Evolutionary conservation across 176 grass and related monocot genomes (phyloP).

Genomic region (Aegilops bicornis): DNA sequence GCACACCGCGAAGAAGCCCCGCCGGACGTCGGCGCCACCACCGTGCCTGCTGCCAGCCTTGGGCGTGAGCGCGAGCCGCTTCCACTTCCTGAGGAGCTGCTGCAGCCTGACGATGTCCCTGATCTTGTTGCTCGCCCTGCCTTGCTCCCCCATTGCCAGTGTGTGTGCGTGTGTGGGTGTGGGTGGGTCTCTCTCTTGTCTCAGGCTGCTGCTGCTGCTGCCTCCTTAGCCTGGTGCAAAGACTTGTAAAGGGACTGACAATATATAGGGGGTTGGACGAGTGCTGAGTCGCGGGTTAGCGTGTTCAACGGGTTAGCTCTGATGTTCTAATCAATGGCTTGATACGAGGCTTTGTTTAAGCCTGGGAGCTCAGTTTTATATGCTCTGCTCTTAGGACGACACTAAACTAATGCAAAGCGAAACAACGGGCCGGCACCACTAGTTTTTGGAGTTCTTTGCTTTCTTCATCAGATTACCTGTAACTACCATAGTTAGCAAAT

Average conservation of each 20-base stretch:
- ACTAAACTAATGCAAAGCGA: slow-evolving; percentile 22
- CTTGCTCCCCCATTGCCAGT: slow-evolving; percentile 39
- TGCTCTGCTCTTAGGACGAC: slow-evolving; percentile 29
- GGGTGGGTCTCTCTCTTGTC: neutral
- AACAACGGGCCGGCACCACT: neutral
- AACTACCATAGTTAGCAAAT: neutral
- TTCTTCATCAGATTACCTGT: neutral
- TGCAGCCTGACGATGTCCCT: slow-evolving; percentile 50
- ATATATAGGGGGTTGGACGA: slow-evolving; percentile 40
- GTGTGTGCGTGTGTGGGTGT: neutral
- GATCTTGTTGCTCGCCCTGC: slow-evolving; percentile 52
- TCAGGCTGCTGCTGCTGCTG: slow-evolving; percentile 14
- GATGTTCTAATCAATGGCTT: slow-evolving; percentile 46
- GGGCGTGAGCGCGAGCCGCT: slow-evolving; percentile 41
- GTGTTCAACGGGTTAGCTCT: slow-evolving; percentile 29
- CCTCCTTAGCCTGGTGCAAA: slow-evolving; percentile 9
- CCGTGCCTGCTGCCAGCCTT: slow-evolving; percentile 33
- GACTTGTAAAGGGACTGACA: slow-evolving; percentile 11
- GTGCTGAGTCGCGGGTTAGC: slow-evolving; percentile 2
- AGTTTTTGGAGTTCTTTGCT: neutral
- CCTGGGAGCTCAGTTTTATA: neutral
- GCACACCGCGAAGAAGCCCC: slow-evolving; percentile 65
- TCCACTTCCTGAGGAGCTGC: slow-evolving; percentile 61
- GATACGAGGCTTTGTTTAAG: slow-evolving; percentile 35
- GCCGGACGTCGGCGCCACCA: slow-evolving; percentile 16